phyloP scores from a whole-genome alignment of 257 asterid genomes.

The Linderniella brevidens region DNA sequence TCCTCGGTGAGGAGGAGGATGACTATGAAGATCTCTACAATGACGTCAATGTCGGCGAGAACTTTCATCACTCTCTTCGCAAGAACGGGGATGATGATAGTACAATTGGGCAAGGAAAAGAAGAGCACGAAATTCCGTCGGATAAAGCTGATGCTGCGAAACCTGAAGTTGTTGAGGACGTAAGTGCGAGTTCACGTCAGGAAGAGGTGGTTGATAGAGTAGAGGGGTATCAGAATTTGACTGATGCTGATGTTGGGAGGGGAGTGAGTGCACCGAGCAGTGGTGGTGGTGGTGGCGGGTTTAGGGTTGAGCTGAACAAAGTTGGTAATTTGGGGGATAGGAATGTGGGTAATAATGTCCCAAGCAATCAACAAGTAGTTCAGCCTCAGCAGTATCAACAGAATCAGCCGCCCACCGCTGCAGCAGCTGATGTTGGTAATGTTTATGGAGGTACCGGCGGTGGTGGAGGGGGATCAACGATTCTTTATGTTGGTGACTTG shows the following conservation, averaged over 20 bases:
- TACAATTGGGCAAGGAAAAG: constrained; percentile 17
- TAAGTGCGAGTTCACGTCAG: constrained; percentile 13
- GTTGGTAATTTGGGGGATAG: too few species aligned
- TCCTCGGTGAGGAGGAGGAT: constrained; percentile 53
- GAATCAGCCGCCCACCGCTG: too few species aligned
- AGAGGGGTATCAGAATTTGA: constrained; percentile 23
- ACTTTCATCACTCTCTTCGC: constrained; percentile 46
- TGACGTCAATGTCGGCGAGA: constrained; percentile 72
- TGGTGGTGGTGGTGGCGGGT: constrained; percentile 11
- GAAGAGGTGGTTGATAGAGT: constrained; percentile 24
- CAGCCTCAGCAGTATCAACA: too few species aligned
- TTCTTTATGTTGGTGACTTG: constrained; percentile 64
- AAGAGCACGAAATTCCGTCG: constrained; percentile 14
- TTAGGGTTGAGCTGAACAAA: constrained; percentile 9
- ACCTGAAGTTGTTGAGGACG: constrained; percentile 16
- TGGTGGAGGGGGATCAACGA: constrained; percentile 30
- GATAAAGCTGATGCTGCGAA: constrained; percentile 12
- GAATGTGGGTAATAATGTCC: too few species aligned
- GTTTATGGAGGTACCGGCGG: constrained; percentile 16
- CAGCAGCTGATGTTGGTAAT: constrained; percentile 11
- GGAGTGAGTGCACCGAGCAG: constrained; percentile 19
- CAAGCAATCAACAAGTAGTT: too few species aligned
- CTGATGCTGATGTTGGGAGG: constrained; percentile 19
- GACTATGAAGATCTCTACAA: constrained; percentile 78
- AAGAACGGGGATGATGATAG: constrained; percentile 33